These are phyloP conservation scores for Trypanosoma mega DNA, from an alignment of 208 protist genomes.

Conservation along the genomic window DNA sequence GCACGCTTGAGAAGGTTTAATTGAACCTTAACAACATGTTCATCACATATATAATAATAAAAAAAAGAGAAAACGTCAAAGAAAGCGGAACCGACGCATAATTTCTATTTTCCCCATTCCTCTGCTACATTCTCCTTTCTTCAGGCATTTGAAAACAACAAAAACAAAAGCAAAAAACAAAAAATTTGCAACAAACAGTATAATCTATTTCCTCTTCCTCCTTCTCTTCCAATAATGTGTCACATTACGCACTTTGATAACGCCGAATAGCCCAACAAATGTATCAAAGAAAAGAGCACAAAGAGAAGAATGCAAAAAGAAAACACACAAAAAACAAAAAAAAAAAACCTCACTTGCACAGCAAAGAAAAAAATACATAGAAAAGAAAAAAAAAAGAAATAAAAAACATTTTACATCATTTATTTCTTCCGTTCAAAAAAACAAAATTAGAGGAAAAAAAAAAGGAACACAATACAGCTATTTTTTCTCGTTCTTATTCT, in stretches of 20 bases:
- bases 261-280: neutral
- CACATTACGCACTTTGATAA: conserved; percentile 1
- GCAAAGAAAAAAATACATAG: conserved; percentile 17
- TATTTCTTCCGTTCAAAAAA: conserved; percentile 1
- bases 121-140: neutral
- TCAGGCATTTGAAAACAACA: conserved; percentile 6
- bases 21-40: too few species aligned
- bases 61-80: conserved; percentile 18
- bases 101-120: too few species aligned
- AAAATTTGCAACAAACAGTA: conserved; percentile 10
- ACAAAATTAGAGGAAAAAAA: conserved; percentile 4
- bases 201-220: neutral
- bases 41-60: conserved; percentile 23
- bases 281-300: neutral
- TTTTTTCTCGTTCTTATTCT: neutral
- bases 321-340: neutral
- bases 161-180: conserved; percentile 9
- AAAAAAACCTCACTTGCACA: neutral
- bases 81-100: too few species aligned
- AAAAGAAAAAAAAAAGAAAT: conserved; percentile 14
- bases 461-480: neutral
- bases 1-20: too few species aligned
- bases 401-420: conserved; percentile 4
- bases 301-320: conserved; percentile 21
- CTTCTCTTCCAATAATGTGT: neutral